Conservation (phyloP, 371 early-diverging fungal genomes). For the Blakeslea trispora region DNA sequence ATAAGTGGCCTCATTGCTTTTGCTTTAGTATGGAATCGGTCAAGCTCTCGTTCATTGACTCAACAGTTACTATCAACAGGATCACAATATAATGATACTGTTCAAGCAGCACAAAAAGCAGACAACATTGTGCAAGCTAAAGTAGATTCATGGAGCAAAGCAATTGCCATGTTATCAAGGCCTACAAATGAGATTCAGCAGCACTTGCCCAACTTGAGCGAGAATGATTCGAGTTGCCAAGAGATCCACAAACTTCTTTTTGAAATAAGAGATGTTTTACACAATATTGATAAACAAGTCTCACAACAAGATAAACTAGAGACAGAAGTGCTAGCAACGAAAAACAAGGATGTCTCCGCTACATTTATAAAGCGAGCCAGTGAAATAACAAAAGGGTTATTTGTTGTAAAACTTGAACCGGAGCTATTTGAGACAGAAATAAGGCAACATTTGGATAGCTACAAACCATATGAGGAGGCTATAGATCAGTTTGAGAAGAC, state of each 20-base stretch:
- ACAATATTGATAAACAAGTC: constrained; percentile 14
- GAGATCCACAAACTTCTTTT: constrained; percentile 15
- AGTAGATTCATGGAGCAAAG: constrained; percentile 63
- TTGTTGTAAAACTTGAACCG: constrained; percentile 68
- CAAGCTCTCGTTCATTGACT: constrained; percentile 64
- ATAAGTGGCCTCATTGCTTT: too few relatives aligned
- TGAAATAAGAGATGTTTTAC: constrained; percentile 18
- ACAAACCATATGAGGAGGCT: constrained; percentile 58
- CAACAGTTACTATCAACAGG: constrained; percentile 61
- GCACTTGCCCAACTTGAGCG: constrained; percentile 20
- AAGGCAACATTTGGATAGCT: constrained; percentile 63
- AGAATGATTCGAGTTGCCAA: constrained; percentile 17
- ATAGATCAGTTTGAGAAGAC: constrained; percentile 27
- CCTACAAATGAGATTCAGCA: constrained; percentile 27
- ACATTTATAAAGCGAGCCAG: constrained; percentile 39
- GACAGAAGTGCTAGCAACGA: constrained; percentile 51
- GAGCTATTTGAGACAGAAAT: constrained; percentile 75
- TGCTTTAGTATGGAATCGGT: constrained; percentile 57
- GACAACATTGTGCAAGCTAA: constrained; percentile 68
- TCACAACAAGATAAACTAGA: constrained; percentile 55
- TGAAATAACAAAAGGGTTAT: constrained; percentile 53
- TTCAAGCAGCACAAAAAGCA: constrained; percentile 69
- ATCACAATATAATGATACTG: constrained; percentile 57
- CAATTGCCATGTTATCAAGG: constrained; percentile 61
- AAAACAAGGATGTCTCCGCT: constrained; percentile 70